These are phyloP conservation scores for Polyporus tsugae DNA, from an alignment of 1,284 basidiomycete genomes.

Conservation along the genomic window DNA sequence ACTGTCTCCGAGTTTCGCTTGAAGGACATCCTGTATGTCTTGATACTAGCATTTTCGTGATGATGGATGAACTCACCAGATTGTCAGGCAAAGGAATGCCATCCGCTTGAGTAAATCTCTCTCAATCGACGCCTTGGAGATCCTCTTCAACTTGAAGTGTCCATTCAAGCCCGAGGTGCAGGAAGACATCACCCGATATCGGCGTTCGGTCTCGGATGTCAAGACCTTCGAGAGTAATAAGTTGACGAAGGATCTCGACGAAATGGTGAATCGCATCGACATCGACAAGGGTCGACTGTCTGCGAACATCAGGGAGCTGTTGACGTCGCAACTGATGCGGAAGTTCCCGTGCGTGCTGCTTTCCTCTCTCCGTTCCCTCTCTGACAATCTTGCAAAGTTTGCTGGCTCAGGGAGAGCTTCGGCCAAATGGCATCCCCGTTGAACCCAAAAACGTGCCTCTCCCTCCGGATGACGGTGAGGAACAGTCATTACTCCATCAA, in stretches of 20 bases:
- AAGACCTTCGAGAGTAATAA: neutral
- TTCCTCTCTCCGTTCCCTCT: neutral
- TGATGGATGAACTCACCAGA: neutral
- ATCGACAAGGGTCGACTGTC: neutral
- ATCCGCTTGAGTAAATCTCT: conserved; percentile 4
- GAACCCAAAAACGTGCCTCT: neutral
- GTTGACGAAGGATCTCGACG: neutral
- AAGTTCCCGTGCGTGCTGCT: conserved; percentile 5
- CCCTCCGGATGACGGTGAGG: neutral
- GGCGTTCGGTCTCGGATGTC: neutral
- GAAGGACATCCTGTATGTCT: conserved; percentile 6
- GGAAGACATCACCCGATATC: neutral
- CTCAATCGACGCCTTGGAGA: neutral
- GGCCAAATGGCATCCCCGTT: too few relatives aligned
- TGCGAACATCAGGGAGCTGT: neutral
- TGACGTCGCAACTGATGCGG: neutral
- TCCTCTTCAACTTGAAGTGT: neutral
- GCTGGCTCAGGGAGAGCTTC: neutral
- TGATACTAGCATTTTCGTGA: neutral
- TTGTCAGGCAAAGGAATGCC: neutral
- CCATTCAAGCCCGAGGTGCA: neutral
- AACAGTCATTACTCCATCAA: neutral
- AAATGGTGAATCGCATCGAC: neutral
- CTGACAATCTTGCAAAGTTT: neutral
- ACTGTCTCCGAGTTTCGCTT: neutral